A percentile compares a stretch with the other conserved stretches of the same genome.
phyloP scores from a whole-genome alignment of 2,329 filamentous ascomycete genomes.

The Lachnellula occidentalis region DNA sequence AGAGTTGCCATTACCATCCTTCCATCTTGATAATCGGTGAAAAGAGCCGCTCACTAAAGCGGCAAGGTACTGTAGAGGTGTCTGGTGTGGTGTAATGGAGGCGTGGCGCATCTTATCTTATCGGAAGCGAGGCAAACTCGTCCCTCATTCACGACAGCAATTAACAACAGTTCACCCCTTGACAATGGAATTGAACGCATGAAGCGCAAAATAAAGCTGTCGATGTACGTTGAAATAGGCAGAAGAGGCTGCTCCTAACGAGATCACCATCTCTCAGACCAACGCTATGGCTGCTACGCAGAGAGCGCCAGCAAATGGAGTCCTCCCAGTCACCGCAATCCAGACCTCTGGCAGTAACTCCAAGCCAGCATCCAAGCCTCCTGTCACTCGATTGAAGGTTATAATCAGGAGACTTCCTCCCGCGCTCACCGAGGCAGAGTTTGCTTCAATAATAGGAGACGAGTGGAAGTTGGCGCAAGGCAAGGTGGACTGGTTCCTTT shows the following conservation, averaged over 20 bases:
- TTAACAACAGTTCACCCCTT: background rate
- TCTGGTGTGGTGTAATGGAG: too few species aligned
- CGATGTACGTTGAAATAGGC: background rate
- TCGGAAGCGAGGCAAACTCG: background rate
- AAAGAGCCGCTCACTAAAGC: too few species aligned
- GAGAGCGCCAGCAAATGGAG: conserved; percentile 43
- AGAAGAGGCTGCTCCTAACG: background rate
- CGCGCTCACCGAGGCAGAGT: conserved; percentile 75
- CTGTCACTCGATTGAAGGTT: conserved; percentile 66
- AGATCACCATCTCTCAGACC: background rate
- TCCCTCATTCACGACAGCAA: background rate
- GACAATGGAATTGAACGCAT: background rate
- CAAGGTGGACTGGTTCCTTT: conserved; percentile 80
- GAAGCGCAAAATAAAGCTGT: background rate
- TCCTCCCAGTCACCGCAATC: conserved; percentile 44
- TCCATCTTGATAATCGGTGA: too few species aligned
- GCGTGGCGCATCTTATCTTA: background rate
- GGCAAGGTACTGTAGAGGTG: too few species aligned
- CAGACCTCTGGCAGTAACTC: conserved; percentile 39
- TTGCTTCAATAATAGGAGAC: conserved; percentile 63
- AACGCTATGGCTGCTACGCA: conserved; percentile 23
- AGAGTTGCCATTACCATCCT: too few species aligned
- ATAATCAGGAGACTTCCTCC: conserved; percentile 81
- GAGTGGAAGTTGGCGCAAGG: conserved; percentile 79
- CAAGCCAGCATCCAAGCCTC: conserved; percentile 40